phyloP scores from a whole-genome alignment of 208 protist genomes.

The Acanthamoeba royreba region DNA sequence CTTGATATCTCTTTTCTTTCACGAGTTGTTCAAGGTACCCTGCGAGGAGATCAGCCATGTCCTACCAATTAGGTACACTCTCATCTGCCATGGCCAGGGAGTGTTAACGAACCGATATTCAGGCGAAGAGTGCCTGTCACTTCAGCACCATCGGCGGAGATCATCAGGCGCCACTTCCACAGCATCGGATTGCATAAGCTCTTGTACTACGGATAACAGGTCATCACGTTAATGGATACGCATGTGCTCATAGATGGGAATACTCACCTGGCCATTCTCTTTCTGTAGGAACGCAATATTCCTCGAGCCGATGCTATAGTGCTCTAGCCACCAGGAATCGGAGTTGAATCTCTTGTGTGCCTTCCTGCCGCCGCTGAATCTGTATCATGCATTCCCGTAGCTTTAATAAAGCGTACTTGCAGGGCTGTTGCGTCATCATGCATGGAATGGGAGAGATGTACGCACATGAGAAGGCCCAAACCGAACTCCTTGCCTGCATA shows the following conservation, averaged over 20 bases:
- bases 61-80: too few relatives aligned
- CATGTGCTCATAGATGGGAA: too few relatives aligned
- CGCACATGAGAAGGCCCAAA: background rate
- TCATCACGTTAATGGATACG: too few relatives aligned
- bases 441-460: background rate
- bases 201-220: too few relatives aligned
- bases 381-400: background rate
- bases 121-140: too few relatives aligned
- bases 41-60: too few relatives aligned
- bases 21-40: background rate
- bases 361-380: too few relatives aligned
- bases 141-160: too few relatives aligned
- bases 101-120: background rate
- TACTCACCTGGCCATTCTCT: background rate
- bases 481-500: background rate
- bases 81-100: too few relatives aligned
- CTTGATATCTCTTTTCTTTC: background rate
- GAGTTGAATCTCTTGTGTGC: background rate
- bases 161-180: too few relatives aligned
- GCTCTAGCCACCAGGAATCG: constrained; percentile 1
- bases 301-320: background rate
- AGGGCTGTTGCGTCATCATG: too few relatives aligned
- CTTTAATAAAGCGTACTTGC: background rate
- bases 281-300: background rate
- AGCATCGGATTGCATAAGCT: too few relatives aligned